Conservation (phyloP, 139 green algal genomes). For the Ulvella scutata region DNA sequence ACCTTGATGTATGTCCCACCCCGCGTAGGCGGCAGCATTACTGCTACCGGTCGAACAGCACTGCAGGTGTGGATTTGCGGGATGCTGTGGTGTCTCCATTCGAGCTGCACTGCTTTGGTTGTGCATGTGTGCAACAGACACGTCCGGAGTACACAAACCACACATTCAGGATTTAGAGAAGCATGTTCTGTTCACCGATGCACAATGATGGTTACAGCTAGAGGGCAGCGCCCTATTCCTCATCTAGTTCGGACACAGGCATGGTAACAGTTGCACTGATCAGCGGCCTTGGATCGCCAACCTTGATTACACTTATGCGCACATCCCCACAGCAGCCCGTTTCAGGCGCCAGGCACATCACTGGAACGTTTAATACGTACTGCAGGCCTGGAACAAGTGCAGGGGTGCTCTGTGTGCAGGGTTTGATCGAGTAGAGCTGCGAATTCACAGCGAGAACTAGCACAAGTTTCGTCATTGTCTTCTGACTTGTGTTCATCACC, state of each 20-base stretch:
- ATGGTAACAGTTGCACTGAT: not conserved
- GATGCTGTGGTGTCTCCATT: too few relatives aligned
- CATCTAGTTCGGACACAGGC: not conserved
- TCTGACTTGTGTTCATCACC: not conserved
- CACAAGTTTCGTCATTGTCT: not conserved
- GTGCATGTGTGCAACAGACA: too few relatives aligned
- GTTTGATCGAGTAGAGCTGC: not conserved
- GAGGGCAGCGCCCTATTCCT: too few relatives aligned
- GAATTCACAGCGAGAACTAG: not conserved
- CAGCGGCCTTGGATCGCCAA: not conserved
- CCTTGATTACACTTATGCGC: not conserved
- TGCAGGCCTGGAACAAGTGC: not conserved
- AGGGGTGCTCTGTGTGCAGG: not conserved
- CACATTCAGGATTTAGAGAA: too few relatives aligned
- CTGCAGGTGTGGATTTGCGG: too few relatives aligned
- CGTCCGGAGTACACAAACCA: too few relatives aligned
- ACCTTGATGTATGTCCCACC: too few relatives aligned
- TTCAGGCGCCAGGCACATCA: not conserved
- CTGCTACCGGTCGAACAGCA: too few relatives aligned
- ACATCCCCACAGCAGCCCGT: not conserved
- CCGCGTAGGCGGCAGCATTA: too few relatives aligned
- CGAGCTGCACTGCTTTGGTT: too few relatives aligned
- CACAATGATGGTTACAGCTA: too few relatives aligned
- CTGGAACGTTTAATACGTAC: not conserved
- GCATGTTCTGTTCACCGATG: too few relatives aligned